Evolutionary conservation across 495 filamentous ascomycete species (phyloP).

Genomic region (Lasiosphaeris hirsuta): DNA sequence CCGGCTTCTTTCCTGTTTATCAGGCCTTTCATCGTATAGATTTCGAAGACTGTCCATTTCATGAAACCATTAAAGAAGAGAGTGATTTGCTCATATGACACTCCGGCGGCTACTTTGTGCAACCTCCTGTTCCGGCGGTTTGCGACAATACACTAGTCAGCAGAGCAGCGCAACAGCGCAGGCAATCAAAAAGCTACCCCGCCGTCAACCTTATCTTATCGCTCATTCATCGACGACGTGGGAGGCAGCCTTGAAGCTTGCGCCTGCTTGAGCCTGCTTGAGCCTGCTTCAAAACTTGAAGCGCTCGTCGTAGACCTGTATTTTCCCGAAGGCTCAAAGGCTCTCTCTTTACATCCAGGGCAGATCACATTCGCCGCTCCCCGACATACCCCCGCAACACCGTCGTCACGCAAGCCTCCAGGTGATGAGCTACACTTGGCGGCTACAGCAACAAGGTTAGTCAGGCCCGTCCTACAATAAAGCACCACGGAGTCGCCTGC

Average conservation of each 20-base stretch:
- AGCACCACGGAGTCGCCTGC: not conserved
- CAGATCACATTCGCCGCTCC: no score
- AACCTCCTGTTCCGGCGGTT: not conserved
- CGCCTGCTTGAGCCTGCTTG: not conserved
- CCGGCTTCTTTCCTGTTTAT: not conserved
- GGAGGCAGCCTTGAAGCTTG: not conserved
- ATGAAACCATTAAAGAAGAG: not conserved
- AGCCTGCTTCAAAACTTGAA: conserved; percentile 1
- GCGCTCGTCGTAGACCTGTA: not conserved
- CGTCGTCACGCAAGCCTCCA: no score
- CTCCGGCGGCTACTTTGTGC: not conserved
- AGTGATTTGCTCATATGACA: conserved; percentile 6
- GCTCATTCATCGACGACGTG: not conserved
- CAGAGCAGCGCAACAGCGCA: not conserved
- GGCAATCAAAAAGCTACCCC: conserved; percentile 10
- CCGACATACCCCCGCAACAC: no score
- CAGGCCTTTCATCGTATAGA: not conserved
- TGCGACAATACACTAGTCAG: not conserved
- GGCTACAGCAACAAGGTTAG: not conserved
- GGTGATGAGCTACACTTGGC: not conserved
- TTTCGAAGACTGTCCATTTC: not conserved
- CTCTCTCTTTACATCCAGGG: no score
- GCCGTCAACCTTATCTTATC: conserved; percentile 20
- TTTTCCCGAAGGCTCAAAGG: no score
- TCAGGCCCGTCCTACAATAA: not conserved